Percentiles rank a stretch among this genome's conserved stretches.
Evolutionary conservation across 2,329 filamentous ascomycete species (phyloP).

Genomic region (Cladophialophora immunda): DNA sequence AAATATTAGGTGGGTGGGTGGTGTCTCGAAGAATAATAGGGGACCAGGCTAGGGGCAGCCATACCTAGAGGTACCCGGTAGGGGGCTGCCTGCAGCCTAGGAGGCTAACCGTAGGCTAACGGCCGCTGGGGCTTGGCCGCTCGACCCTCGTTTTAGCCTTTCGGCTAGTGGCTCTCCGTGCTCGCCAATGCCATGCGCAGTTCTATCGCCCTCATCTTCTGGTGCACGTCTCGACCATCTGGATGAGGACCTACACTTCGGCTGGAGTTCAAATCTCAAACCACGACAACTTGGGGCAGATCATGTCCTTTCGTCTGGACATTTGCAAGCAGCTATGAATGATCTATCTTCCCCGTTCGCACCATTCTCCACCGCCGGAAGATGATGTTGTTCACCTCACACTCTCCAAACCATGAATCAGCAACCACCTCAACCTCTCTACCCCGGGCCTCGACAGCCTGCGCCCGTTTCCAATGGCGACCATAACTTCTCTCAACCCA

Average conservation of each 20-base stretch:
- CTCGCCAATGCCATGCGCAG: conserved; percentile 5
- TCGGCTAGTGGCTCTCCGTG: conserved; percentile 1
- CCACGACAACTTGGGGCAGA: neutral
- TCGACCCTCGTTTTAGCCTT: conserved; percentile 3
- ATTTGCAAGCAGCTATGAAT: conserved; percentile 11
- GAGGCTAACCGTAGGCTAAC: neutral
- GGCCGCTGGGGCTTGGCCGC: neutral
- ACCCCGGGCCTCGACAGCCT: conserved; percentile 31
- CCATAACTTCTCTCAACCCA: conserved; percentile 25
- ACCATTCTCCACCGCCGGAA: conserved; percentile 17
- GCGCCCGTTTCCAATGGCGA: conserved; percentile 26
- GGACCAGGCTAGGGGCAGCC: too few species aligned
- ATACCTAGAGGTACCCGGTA: too few species aligned
- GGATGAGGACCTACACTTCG: conserved; percentile 1
- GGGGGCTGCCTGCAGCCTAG: too few species aligned
- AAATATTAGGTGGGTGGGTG: too few species aligned
- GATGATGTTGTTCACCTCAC: conserved; percentile 29
- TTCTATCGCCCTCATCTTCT: neutral
- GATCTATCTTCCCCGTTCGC: conserved; percentile 4
- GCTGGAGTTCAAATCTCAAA: conserved; percentile 1
- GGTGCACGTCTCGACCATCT: conserved; percentile 3
- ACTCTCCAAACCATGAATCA: conserved; percentile 32
- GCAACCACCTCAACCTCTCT: conserved; percentile 30
- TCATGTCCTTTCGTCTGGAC: neutral
- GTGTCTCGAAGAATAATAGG: too few species aligned